These are phyloP conservation scores for Nicotiana tomentosiformis DNA, from an alignment of 257 asterid species.

Conservation along the genomic window DNA sequence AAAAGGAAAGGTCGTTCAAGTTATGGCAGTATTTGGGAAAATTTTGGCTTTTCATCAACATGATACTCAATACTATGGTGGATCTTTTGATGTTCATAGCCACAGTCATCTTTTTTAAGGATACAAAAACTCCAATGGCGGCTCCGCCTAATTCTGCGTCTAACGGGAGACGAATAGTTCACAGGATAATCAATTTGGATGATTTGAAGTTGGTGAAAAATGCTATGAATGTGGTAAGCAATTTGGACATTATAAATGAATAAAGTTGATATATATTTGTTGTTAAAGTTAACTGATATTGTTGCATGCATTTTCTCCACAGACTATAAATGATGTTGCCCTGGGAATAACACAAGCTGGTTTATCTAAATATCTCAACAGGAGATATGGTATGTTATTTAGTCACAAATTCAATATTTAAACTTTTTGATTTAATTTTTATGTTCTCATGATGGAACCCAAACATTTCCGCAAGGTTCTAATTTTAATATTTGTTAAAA, in stretches of 20 bases:
- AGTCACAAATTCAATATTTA: not conserved
- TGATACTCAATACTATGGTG: not conserved
- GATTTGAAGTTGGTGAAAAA: conserved; percentile 10
- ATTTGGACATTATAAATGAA: no score
- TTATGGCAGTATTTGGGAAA: not conserved
- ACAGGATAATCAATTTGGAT: not conserved
- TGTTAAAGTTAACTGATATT: not conserved
- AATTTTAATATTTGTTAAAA: no score
- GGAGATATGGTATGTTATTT: conserved; percentile 32
- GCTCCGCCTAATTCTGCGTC: not conserved
- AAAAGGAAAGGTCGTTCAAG: not conserved
- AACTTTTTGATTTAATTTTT: not conserved
- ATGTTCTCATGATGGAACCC: not conserved
- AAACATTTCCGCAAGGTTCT: not conserved
- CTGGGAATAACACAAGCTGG: conserved; percentile 37
- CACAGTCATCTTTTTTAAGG: conserved; percentile 11
- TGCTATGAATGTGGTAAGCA: conserved; percentile 9
- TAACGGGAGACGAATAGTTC: not conserved
- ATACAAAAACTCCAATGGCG: conserved; percentile 2
- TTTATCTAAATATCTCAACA: conserved; percentile 33
- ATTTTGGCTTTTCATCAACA: not conserved
- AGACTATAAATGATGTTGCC: conserved; percentile 44
- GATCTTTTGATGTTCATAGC: not conserved
- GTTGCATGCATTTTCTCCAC: not conserved
- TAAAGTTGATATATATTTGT: no score